These are phyloP conservation scores for Cucurbita maxima DNA, from an alignment of 306 rosid species.

Conservation along the genomic window DNA sequence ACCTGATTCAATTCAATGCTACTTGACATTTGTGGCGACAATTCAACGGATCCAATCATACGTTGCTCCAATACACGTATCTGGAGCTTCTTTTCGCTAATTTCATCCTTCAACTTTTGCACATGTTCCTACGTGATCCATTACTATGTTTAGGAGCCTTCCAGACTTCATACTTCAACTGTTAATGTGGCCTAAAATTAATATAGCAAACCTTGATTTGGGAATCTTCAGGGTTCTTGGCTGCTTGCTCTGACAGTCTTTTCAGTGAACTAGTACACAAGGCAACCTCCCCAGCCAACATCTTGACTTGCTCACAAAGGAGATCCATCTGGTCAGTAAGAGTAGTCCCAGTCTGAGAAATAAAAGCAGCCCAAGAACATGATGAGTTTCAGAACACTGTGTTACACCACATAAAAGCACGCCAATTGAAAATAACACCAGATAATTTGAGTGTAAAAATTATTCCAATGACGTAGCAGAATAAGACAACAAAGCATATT, in stretches of 20 bases:
- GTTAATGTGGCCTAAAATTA: conserved; percentile 5
- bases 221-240: conserved; percentile 46
- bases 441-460: not conserved
- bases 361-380: not conserved
- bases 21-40: conserved; percentile 33
- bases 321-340: conserved; percentile 84
- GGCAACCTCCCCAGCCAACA: conserved; percentile 89
- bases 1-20: conserved; percentile 53
- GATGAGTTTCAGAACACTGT: not conserved
- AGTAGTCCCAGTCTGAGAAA: conserved; percentile 62
- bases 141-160: conserved; percentile 3
- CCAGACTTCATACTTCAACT: not conserved
- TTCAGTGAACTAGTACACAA: conserved; percentile 67
- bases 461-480: not conserved
- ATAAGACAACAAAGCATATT: not conserved
- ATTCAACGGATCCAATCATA: conserved; percentile 59
- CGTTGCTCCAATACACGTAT: conserved; percentile 59
- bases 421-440: not conserved
- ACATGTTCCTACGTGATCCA: conserved; percentile 38
- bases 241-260: conserved; percentile 67
- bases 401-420: not conserved
- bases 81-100: conserved; percentile 65
- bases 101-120: conserved; percentile 59
- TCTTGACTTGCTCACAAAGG: conserved; percentile 72
- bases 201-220: conserved; percentile 43